phyloP scores from a whole-genome alignment of 1,139 yeast genomes.

The Protomyces inouyei region DNA sequence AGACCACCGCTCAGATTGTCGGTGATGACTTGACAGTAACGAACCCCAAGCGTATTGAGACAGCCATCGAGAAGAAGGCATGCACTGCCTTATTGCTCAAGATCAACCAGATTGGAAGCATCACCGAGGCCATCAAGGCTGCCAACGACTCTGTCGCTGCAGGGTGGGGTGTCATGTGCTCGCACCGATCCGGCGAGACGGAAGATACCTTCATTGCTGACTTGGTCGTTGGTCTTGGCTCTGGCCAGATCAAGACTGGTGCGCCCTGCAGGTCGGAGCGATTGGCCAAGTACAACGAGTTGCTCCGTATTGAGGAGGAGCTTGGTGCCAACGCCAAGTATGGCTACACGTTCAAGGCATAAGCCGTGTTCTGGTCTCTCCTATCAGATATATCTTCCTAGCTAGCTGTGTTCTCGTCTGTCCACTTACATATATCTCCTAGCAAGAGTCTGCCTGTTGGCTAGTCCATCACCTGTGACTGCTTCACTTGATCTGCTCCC shows the following conservation, averaged over 20 bases:
- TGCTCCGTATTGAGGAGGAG: conserved; percentile 95
- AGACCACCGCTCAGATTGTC: conserved; percentile 76
- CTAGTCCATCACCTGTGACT: no score
- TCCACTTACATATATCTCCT: no score
- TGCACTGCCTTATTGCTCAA: conserved; percentile 89
- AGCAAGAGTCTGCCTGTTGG: no score
- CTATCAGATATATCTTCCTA: no score
- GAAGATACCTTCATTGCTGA: conserved; percentile 98
- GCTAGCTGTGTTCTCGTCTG: no score
- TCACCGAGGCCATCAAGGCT: conserved; percentile 87
- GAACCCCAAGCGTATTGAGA: conserved; percentile 86
- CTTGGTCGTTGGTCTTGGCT: conserved; percentile 89
- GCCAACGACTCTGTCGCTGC: conserved; percentile 86
- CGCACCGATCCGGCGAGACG: conserved; percentile 98
- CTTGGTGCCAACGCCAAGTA: conserved; percentile 91
- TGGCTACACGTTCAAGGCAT: conserved; percentile 65
- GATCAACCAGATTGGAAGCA: conserved; percentile 87
- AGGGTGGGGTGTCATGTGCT: conserved; percentile 97
- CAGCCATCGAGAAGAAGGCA: conserved; percentile 91
- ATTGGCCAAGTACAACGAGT: conserved; percentile 91
- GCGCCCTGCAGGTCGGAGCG: conserved; percentile 99
- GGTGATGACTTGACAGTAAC: conserved; percentile 98
- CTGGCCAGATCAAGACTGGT: conserved; percentile 98
- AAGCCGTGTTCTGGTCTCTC: no score
- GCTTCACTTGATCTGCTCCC: no score